A percentile compares a stretch with the other conserved stretches of the same genome.
Evolutionary conservation across 805 yeast species (phyloP).

Genomic region (Yarrowia sp.): DNA sequence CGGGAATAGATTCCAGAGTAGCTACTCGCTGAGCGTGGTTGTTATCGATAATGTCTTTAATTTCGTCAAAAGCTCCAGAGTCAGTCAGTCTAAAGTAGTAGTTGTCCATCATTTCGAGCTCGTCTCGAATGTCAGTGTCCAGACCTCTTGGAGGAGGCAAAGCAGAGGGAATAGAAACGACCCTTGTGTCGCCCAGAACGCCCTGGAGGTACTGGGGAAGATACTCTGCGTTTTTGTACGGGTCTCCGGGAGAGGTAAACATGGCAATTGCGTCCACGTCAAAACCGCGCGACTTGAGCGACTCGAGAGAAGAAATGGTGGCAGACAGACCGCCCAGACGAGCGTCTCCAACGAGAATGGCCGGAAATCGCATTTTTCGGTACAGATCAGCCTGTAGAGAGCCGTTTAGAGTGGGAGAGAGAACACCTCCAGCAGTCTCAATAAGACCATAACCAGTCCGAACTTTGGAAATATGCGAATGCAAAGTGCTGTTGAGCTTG

Average conservation of each 20-base stretch:
- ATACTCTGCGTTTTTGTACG: conserved; percentile 27
- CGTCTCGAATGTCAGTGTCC: conserved; percentile 10
- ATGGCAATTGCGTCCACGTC: conserved; percentile 28
- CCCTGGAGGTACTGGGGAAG: conserved; percentile 27
- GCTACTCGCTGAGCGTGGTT: conserved; percentile 25
- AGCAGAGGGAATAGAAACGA: conserved; percentile 18
- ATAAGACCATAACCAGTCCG: conserved; percentile 27
- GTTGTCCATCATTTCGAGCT: conserved; percentile 25
- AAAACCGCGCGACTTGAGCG: conserved; percentile 30
- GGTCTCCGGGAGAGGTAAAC: conserved; percentile 27
- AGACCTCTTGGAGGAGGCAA: conserved; percentile 27
- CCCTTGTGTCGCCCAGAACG: conserved; percentile 7
- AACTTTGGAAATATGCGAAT: conserved; percentile 11
- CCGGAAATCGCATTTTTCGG: conserved; percentile 30
- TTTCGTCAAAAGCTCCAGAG: background rate
- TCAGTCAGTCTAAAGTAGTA: conserved; percentile 26
- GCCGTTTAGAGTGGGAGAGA: conserved; percentile 30
- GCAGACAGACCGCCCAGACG: conserved; percentile 32
- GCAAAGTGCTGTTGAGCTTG: conserved; percentile 3
- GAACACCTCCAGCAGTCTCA: conserved; percentile 33
- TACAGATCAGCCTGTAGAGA: conserved; percentile 31
- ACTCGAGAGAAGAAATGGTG: conserved; percentile 31
- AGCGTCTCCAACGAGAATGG: conserved; percentile 29
- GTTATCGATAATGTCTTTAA: conserved; percentile 20
- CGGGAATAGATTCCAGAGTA: conserved; percentile 26